Conservation (phyloP, 2,329 filamentous ascomycete species). For the Ophiostoma novo-ulmi region DNA sequence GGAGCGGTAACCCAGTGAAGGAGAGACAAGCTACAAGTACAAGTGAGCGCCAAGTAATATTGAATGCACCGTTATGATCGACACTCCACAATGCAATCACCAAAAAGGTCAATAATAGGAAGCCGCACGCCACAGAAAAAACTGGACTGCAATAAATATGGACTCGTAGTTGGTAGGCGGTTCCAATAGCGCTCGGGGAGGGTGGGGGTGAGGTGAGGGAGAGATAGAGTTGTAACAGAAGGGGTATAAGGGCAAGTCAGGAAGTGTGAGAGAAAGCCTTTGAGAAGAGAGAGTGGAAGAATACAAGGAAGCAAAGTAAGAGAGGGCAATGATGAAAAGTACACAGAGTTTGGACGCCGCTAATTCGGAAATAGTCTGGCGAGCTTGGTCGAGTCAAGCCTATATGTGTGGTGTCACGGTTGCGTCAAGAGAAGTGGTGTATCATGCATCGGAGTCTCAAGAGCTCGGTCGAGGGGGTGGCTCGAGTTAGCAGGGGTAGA, state of each 20-base stretch:
- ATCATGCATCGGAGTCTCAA: not conserved
- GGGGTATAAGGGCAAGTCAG: not conserved
- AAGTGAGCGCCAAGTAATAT: not conserved
- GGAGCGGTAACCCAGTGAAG: not conserved
- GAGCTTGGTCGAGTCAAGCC: slow-evolving; percentile 4
- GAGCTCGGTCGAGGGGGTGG: not conserved
- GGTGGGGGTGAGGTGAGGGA: not conserved
- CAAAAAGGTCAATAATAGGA: not conserved
- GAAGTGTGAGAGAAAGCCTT: not conserved
- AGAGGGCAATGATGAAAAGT: not conserved
- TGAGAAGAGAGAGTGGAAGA: not conserved
- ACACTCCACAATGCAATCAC: not conserved
- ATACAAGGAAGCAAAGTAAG: not conserved
- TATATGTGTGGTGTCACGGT: not conserved
- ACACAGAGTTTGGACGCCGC: not conserved
- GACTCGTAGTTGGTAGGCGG: not conserved
- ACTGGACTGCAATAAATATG: not conserved
- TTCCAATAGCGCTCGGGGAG: not conserved
- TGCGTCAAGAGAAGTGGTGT: slow-evolving; percentile 9
- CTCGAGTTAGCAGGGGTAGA: not conserved
- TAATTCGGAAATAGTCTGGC: not conserved
- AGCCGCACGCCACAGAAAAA: not conserved
- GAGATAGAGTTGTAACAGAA: not conserved
- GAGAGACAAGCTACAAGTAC: not conserved
- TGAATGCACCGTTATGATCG: not conserved